A percentile compares a stretch with the other conserved stretches of the same genome.
These are phyloP conservation scores for Gomphus bonarii DNA, from an alignment of 1,284 basidiomycete species.

Conservation along the genomic window DNA sequence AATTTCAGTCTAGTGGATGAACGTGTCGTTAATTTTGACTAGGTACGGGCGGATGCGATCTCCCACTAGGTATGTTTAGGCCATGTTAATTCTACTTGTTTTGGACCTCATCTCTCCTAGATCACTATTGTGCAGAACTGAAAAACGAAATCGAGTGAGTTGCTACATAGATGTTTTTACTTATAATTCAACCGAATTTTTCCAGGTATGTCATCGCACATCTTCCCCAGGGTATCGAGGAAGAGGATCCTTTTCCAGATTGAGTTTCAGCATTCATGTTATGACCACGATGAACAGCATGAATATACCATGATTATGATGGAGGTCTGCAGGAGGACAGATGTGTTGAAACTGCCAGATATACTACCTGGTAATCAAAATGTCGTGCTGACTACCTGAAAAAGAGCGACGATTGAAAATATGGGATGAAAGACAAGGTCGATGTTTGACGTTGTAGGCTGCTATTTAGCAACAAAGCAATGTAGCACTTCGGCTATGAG, in stretches of 20 bases:
- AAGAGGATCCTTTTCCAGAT: slow-evolving; percentile 20
- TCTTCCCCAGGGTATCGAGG: slow-evolving; percentile 55
- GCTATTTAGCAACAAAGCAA: too few relatives aligned
- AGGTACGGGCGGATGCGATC: slow-evolving; percentile 54
- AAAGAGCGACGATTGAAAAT: too few relatives aligned
- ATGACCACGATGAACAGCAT: too few relatives aligned
- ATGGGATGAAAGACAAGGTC: too few relatives aligned
- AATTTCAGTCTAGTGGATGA: not conserved
- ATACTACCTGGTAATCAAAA: too few relatives aligned
- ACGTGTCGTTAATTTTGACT: not conserved
- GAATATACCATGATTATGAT: too few relatives aligned
- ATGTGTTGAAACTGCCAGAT: too few relatives aligned
- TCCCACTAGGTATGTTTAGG: slow-evolving; percentile 51
- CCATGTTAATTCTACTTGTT: not conserved
- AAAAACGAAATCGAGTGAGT: slow-evolving; percentile 75
- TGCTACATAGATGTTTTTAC: not conserved
- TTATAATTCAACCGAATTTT: not conserved
- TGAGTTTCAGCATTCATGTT: not conserved
- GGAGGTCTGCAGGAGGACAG: too few relatives aligned
- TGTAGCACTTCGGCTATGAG: too few relatives aligned
- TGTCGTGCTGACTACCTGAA: too few relatives aligned
- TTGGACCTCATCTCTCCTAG: slow-evolving; percentile 28
- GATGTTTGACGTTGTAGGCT: too few relatives aligned
- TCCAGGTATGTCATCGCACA: slow-evolving; percentile 66
- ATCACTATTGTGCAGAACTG: slow-evolving; percentile 76